Percentiles rank a stretch among this genome's conserved stretches.
Evolutionary conservation across 2,329 filamentous ascomycete genomes (phyloP).

Genomic region (Bipolaris cookei): DNA sequence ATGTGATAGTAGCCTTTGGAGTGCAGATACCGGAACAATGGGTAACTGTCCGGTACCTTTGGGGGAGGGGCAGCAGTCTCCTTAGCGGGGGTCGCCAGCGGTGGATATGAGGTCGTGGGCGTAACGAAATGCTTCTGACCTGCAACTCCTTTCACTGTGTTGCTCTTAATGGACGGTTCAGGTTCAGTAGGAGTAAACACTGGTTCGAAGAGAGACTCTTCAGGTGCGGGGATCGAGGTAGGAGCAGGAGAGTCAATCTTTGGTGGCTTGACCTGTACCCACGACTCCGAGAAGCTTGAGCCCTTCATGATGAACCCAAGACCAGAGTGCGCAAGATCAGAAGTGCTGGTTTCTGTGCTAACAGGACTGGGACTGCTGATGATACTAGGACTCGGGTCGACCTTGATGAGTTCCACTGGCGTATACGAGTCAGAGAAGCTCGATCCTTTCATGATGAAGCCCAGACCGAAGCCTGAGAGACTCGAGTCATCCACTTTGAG

Average conservation of each 20-base stretch:
- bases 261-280: conserved; percentile 14
- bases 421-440: conserved; percentile 20
- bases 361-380: conserved; percentile 1
- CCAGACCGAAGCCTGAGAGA: conserved; percentile 24
- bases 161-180: conserved; percentile 14
- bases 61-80: conserved; percentile 41
- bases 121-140: conserved; percentile 49
- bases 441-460: conserved; percentile 38
- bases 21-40: conserved; percentile 82
- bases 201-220: conserved; percentile 38
- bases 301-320: conserved; percentile 39
- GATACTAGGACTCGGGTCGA: conserved; percentile 1
- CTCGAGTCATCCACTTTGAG: conserved; percentile 18
- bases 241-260: conserved; percentile 11
- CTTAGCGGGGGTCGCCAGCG: conserved; percentile 32
- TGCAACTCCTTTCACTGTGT: conserved; percentile 19
- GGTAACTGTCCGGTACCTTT: conserved; percentile 59
- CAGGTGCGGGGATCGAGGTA: neutral
- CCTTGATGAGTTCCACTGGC: neutral
- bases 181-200: conserved; percentile 15
- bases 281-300: conserved; percentile 26
- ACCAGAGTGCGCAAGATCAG: conserved; percentile 16
- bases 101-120: conserved; percentile 54
- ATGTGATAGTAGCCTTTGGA: conserved; percentile 82
- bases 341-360: conserved; percentile 8